Base-by-base conservation (phyloP, 257 asterid species). In the Eucommia ulmoides region DNA sequence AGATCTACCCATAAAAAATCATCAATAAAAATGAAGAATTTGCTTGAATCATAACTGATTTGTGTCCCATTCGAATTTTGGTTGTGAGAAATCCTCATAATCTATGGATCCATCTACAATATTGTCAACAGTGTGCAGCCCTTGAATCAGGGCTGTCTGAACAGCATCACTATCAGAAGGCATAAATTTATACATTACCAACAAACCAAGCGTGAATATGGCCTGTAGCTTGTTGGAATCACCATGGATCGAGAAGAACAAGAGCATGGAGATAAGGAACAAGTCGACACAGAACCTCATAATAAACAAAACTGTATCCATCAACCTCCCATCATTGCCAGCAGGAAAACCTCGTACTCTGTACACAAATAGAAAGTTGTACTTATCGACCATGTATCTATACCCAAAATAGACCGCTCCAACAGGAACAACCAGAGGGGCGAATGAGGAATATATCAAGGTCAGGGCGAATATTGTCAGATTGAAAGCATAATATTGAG, bases 331-430 rank as follows among this genome's bases (percentile, higher is more conserved):
- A 55, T 91, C 97, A 25, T 91, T 91, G 45, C 99, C 99, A 25
- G 96, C 92, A 11, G 95, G 99, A 61, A 81, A 86, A 29, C 99
- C 97, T 55, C 95, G 71, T 52, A 91, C 97, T 69, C 99, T 73
- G 65, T 77, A 91, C 65, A 91, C 93, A 51, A 77, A 91, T 10
- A 86, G 79, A 76, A 91, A 91, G 70, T 91, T 91, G 82, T 91
- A 91, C 61, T 91, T 91, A 64, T 91, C 97, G 6, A 86, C 99
- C 3, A 86, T 78, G 23, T 91, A 91, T 45, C 99, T 77, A 57
- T 86, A 91, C 66, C 99, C 99, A 52, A 86, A 86, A 69, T 91
- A 91, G 22, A 74, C 45, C 24, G 94, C 81, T 52, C 99, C 99
- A 49, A 83, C 94, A 3, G 95, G 99, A 55, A 86, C 99, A 59